Base-by-base conservation (phyloP, 73 alveolate species). In the Paramecium sexaurelia region DNA sequence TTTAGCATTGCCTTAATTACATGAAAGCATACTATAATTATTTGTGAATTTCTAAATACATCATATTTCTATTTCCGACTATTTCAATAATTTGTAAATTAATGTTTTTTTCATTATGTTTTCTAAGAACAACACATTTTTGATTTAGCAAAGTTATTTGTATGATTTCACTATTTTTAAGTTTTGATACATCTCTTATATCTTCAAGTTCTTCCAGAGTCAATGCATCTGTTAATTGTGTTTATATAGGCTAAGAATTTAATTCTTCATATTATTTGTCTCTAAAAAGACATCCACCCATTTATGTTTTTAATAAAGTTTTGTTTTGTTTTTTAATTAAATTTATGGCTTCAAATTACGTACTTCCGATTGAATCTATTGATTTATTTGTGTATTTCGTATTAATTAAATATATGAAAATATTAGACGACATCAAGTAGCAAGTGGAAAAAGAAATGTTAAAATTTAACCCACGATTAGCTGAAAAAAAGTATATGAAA, bases 391-490 rank as follows among this genome's bases (percentile, higher is more conserved):
- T 51, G 67, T 51, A 51, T 51, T 51, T 51, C 67, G 67, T 20
- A 51, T 51, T 51, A 51, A 51, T 51, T 71, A 35, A 71, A 71
- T 27, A 24, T 78, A 78, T 78, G 90, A 78, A 78, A 45, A 78
- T 78, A 41, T 43, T 78, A 10, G 90, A 78, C 55, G 90, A 78
- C 22, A 39, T 78, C 22, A 78, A 78, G 6, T 47, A 78, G 40
- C 55, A 78, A 45, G 90, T 78, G 26, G 90, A 78, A 45, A 40
- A 78, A 11, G 90, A 78, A 26, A 78, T 78, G 90, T 6, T 15
- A 2, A 78, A 78, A 78, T 41, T 78, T 32, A 75, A 78, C 41
- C 75, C 90, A 22, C 43, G 73, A 22, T 78, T 78, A 24, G 90
- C 90, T 9, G 43, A 78, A 40, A 78, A 78, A 45, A 78, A 78